Conservation (phyloP, 1,284 basidiomycete genomes). For the Chiua sp. region DNA sequence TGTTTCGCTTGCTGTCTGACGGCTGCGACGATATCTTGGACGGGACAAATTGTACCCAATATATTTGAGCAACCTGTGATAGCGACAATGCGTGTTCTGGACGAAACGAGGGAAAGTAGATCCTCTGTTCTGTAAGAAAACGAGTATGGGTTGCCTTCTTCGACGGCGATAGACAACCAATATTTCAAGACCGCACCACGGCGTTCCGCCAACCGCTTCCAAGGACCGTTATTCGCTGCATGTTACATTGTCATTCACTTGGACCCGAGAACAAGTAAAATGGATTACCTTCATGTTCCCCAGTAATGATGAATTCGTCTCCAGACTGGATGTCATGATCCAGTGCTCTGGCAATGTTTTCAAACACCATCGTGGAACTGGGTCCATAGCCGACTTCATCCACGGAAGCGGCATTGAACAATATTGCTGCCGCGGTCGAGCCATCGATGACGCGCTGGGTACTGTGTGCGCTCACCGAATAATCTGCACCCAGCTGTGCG, state of each 20-base stretch:
- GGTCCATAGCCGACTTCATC: slow-evolving; percentile 71
- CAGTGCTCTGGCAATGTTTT: slow-evolving; percentile 67
- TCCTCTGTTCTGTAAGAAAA: slow-evolving; percentile 61
- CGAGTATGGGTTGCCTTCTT: slow-evolving; percentile 67
- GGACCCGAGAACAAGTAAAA: background rate
- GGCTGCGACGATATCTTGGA: slow-evolving; percentile 60
- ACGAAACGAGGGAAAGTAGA: slow-evolving; percentile 65
- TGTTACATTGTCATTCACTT: background rate
- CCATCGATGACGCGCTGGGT: slow-evolving; percentile 60
- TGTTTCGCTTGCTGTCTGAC: slow-evolving; percentile 55
- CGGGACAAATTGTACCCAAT: slow-evolving; percentile 68
- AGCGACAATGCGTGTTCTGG: slow-evolving; percentile 73
- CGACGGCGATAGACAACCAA: slow-evolving; percentile 59
- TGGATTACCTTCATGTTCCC: slow-evolving; percentile 75
- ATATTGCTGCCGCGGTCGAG: slow-evolving; percentile 52
- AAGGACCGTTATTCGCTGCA: slow-evolving; percentile 76
- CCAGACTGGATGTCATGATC: slow-evolving; percentile 56
- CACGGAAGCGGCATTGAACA: slow-evolving; percentile 65
- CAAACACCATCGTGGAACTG: slow-evolving; percentile 70
- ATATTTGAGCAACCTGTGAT: slow-evolving; percentile 82
- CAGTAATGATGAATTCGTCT: slow-evolving; percentile 77
- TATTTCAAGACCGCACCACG: slow-evolving; percentile 58
- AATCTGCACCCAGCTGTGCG: slow-evolving; percentile 74
- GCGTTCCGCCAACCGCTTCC: slow-evolving; percentile 76
- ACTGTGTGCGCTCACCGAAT: slow-evolving; percentile 59